Percentiles rank a stretch among this genome's conserved stretches.
Conservation (phyloP, 768 basidiomycete species). For the Lactarius tabidus region DNA sequence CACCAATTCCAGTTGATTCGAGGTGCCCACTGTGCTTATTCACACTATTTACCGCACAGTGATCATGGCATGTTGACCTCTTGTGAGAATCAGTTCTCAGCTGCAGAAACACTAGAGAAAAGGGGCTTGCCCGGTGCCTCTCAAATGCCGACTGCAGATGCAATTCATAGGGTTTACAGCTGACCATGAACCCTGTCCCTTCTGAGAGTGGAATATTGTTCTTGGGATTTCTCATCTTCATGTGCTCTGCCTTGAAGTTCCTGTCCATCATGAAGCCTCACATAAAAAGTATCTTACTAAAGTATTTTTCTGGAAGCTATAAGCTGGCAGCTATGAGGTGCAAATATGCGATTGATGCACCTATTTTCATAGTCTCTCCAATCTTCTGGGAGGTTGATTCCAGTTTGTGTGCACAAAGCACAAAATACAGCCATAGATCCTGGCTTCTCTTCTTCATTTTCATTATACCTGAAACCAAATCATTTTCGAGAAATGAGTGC, state of each 20-base stretch:
- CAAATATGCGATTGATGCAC: neutral
- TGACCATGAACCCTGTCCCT: constrained; percentile 4
- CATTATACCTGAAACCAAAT: neutral
- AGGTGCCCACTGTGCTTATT: neutral
- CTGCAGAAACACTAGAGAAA: too few species aligned
- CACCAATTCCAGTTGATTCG: too few species aligned
- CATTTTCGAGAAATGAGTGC: too few species aligned
- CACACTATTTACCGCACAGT: neutral
- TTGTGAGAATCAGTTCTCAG: neutral
- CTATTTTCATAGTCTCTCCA: too few species aligned
- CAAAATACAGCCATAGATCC: constrained; percentile 1
- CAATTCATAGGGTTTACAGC: neutral
- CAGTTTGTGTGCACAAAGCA: neutral
- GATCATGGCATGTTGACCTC: constrained; percentile 5
- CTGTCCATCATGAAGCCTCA: constrained; percentile 5
- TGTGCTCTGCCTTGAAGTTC: constrained; percentile 6
- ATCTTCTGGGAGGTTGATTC: too few species aligned
- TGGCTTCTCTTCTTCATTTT: neutral
- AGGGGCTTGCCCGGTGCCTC: neutral
- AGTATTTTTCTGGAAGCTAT: neutral
- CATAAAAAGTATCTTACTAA: too few species aligned
- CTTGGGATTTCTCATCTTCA: neutral
- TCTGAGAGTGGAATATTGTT: neutral
- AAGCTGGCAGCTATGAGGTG: neutral
- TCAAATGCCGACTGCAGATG: constrained; percentile 1